phyloP scores from a whole-genome alignment of 2,329 filamentous ascomycete genomes.

The Colletotrichum ledebouriae region DNA sequence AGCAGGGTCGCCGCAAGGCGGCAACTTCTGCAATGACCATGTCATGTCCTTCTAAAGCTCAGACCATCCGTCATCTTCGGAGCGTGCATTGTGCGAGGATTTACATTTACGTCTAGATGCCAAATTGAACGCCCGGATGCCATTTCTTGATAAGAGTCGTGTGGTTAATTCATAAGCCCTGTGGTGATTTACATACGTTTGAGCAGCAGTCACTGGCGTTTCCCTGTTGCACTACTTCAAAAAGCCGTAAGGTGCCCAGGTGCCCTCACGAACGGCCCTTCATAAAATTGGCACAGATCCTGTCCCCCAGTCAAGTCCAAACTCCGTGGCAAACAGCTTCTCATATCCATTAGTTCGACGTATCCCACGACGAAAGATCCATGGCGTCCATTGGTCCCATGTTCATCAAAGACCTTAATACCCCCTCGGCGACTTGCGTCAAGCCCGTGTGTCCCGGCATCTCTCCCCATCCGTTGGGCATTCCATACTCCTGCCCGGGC shows the following conservation, averaged over 20 bases:
- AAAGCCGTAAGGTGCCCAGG: not conserved
- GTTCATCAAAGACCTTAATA: slow-evolving; percentile 69
- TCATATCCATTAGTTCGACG: slow-evolving; percentile 41
- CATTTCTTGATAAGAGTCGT: slow-evolving; percentile 1
- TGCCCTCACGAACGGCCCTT: not conserved
- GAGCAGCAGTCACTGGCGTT: not conserved
- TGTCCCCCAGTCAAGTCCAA: not conserved
- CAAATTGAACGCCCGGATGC: not conserved
- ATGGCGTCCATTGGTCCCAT: slow-evolving; percentile 73
- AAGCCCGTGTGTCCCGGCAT: slow-evolving; percentile 60
- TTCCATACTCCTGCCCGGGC: slow-evolving; percentile 56
- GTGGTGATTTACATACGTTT: not conserved
- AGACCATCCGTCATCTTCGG: too few relatives aligned
- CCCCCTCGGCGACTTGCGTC: slow-evolving; percentile 69
- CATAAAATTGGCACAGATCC: not conserved
- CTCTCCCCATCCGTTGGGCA: slow-evolving; percentile 61
- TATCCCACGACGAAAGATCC: slow-evolving; percentile 66
- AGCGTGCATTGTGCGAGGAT: not conserved
- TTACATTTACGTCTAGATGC: too few relatives aligned
- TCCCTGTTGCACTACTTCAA: not conserved
- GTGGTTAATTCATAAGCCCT: slow-evolving; percentile 2
- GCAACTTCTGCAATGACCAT: slow-evolving; percentile 33
- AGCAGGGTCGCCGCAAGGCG: slow-evolving; percentile 24
- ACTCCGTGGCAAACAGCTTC: slow-evolving; percentile 26
- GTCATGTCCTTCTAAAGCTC: not conserved